Conservation (phyloP, 306 rosid genomes). For the Cucurbita maxima region DNA sequence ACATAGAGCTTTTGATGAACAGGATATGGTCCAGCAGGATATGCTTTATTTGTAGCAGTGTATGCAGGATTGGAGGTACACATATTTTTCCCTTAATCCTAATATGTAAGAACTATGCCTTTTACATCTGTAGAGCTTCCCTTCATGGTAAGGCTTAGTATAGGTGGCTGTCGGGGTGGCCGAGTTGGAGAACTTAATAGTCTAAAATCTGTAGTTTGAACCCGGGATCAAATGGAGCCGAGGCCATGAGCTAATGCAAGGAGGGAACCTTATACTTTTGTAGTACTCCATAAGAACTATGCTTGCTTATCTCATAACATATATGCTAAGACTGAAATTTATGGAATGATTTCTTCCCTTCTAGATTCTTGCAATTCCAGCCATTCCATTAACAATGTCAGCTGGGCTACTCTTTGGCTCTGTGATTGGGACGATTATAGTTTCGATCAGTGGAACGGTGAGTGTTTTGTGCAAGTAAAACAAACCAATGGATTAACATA, state of each 20-base stretch:
- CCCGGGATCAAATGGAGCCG: background rate
- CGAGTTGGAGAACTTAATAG: too few relatives aligned
- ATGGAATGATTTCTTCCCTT: background rate
- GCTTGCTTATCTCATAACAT: background rate
- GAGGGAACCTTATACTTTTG: background rate
- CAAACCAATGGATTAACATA: background rate
- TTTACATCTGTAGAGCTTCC: background rate
- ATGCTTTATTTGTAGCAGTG: slow-evolving; percentile 80
- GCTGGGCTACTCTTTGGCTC: slow-evolving; percentile 97
- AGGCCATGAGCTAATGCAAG: background rate
- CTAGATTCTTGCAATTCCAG: slow-evolving; percentile 93
- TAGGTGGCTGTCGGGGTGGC: too few relatives aligned
- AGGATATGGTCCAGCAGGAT: slow-evolving; percentile 97
- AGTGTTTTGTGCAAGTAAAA: slow-evolving; percentile 11
- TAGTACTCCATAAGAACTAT: background rate
- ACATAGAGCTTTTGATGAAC: slow-evolving; percentile 12
- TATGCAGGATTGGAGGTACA: slow-evolving; percentile 94
- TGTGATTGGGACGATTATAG: slow-evolving; percentile 61
- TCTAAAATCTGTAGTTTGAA: too few relatives aligned
- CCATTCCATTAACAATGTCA: slow-evolving; percentile 86
- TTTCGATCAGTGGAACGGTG: slow-evolving; percentile 92
- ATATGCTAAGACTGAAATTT: background rate
- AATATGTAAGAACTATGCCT: background rate
- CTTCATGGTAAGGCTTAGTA: background rate
- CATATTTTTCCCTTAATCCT: slow-evolving; percentile 4